phyloP scores from a whole-genome alignment of 345 rosid genomes.

The Eucalyptus sp. region DNA sequence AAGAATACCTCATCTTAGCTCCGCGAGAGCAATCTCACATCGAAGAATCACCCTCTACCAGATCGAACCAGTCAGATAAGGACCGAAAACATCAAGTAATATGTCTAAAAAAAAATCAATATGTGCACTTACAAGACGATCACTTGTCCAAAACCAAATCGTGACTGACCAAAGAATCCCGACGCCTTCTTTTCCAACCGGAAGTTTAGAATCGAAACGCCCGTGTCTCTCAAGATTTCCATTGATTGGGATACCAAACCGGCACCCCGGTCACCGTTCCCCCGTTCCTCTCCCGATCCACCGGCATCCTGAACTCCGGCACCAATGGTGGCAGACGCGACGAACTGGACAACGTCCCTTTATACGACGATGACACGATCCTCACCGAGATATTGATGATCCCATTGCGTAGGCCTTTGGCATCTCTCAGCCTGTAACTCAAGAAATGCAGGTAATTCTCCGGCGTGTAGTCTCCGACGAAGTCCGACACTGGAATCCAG shows the following conservation, averaged over 20 bases:
- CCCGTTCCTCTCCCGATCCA: background rate
- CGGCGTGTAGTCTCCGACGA: conserved; percentile 2
- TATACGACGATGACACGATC: background rate
- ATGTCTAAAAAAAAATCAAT: background rate
- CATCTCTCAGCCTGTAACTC: conserved; percentile 8
- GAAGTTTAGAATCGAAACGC: background rate
- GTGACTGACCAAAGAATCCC: background rate
- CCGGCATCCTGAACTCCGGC: background rate
- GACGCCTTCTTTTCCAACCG: background rate
- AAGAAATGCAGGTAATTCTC: background rate
- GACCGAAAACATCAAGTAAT: background rate
- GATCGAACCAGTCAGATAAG: background rate
- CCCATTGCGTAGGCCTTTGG: background rate
- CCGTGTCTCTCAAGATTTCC: background rate
- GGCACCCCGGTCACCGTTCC: background rate
- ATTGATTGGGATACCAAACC: background rate
- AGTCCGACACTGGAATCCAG: conserved; percentile 1
- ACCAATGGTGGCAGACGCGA: background rate
- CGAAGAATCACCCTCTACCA: background rate
- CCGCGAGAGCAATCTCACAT: background rate
- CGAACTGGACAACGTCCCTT: background rate
- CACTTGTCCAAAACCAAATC: background rate
- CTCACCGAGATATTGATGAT: conserved; percentile 2
- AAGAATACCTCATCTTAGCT: too few relatives aligned
- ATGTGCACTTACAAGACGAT: background rate